Percentiles rank a stretch among this genome's conserved stretches.
Conservation (phyloP, 163 green algal species). For the Scenedesmus sp. region DNA sequence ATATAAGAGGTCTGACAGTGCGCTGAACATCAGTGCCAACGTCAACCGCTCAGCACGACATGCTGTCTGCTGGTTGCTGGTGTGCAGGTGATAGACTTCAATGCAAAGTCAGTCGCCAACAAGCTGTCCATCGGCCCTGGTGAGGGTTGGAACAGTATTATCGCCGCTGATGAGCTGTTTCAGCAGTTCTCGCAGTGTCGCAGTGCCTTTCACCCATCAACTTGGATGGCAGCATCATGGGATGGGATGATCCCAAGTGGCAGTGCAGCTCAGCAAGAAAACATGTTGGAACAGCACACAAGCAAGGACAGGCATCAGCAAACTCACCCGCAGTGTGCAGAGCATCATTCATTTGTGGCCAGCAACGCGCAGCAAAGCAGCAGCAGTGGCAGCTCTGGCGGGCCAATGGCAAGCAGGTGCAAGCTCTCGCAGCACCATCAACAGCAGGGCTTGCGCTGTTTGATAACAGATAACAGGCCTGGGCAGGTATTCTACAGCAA, state of each 20-base stretch:
- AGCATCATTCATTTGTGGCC: neutral
- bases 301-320: neutral
- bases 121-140: slow-evolving; percentile 31
- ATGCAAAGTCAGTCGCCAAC: neutral
- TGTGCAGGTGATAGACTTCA: slow-evolving; percentile 44
- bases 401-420: too few species aligned
- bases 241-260: too few species aligned
- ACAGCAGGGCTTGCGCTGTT: neutral
- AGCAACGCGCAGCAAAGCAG: neutral
- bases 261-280: too few species aligned
- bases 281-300: too few species aligned
- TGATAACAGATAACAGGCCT: neutral
- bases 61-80: neutral
- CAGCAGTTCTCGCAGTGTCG: neutral
- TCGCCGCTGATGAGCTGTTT: neutral
- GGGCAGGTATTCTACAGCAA: neutral
- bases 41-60: neutral
- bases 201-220: neutral
- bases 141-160: neutral
- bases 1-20: too few species aligned
- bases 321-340: neutral
- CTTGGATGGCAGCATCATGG: too few species aligned
- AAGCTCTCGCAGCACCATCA: neutral
- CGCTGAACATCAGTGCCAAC: neutral
- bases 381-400: neutral